Percentiles rank a stretch among this genome's conserved stretches.
phyloP scores from a whole-genome alignment of 2,329 filamentous ascomycete genomes.

The Penicillium sp. region DNA sequence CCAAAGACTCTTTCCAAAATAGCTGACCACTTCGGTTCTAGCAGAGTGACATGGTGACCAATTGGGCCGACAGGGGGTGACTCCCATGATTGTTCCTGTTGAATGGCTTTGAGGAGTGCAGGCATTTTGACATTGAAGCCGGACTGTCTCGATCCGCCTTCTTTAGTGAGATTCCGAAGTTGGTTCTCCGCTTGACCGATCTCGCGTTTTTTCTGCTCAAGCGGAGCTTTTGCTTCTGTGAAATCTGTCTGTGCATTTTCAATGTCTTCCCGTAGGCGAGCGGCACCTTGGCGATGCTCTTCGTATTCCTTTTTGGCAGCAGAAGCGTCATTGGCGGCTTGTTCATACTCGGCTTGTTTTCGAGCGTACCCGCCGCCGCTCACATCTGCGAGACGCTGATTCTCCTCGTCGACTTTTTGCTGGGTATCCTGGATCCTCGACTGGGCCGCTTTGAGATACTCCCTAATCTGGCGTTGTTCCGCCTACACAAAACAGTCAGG shows the following conservation, averaged over 20 bases:
- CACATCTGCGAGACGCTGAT: slow-evolving; percentile 60
- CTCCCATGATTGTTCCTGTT: slow-evolving; percentile 65
- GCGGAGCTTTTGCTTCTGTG: slow-evolving; percentile 21
- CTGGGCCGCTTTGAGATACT: slow-evolving; percentile 55
- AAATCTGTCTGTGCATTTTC: slow-evolving; percentile 35
- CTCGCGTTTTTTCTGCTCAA: slow-evolving; percentile 53
- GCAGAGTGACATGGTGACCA: slow-evolving; percentile 71
- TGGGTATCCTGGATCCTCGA: slow-evolving; percentile 42
- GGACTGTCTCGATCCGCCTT: slow-evolving; percentile 59
- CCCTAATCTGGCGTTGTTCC: slow-evolving; percentile 65
- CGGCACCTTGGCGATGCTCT: slow-evolving; percentile 39
- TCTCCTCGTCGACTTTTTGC: slow-evolving; percentile 49
- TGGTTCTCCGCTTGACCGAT: slow-evolving; percentile 52
- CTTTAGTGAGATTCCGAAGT: slow-evolving; percentile 54
- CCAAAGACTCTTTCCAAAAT: slow-evolving; percentile 78
- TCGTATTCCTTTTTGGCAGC: slow-evolving; percentile 46
- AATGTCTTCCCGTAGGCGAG: slow-evolving; percentile 37
- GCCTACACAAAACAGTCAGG: slow-evolving; percentile 38
- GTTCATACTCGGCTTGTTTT: slow-evolving; percentile 59
- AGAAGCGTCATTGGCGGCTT: slow-evolving; percentile 53
- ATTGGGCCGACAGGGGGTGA: slow-evolving; percentile 78
- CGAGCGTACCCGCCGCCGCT: slow-evolving; percentile 67
- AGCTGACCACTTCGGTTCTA: slow-evolving; percentile 77
- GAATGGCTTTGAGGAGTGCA: slow-evolving; percentile 65
- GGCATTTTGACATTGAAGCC: slow-evolving; percentile 65